Percentiles rank a stretch among this genome's conserved stretches.
phyloP scores from a whole-genome alignment of 148 eudicot genomes.

The Vaccinium macrocarpon region DNA sequence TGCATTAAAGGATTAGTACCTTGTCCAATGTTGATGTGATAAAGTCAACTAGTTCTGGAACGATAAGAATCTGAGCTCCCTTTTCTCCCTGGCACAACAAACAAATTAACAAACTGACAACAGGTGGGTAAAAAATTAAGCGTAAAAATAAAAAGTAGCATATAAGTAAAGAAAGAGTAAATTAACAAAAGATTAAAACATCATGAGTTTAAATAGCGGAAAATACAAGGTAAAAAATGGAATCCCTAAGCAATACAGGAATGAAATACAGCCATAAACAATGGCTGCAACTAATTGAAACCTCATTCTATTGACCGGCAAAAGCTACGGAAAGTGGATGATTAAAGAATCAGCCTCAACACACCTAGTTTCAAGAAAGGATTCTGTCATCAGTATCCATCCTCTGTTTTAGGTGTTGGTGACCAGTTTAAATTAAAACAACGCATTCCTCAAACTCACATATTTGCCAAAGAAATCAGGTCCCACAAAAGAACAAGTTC shows the following conservation, averaged over 20 bases:
- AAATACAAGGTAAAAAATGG: not conserved
- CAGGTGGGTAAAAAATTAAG: not conserved
- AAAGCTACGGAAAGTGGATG: not conserved
- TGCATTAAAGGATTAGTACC: constrained; percentile 38
- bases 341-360: not conserved
- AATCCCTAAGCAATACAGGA: not conserved
- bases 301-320: not conserved
- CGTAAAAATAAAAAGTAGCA: not conserved
- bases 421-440: not conserved
- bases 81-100: constrained; percentile 66
- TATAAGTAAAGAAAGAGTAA: not conserved
- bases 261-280: not conserved
- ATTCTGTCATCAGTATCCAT: not conserved
- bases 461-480: not conserved
- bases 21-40: constrained; percentile 68
- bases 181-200: not conserved
- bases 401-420: not conserved
- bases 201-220: not conserved
- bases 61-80: constrained; percentile 88
- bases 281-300: not conserved
- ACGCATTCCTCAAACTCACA: not conserved
- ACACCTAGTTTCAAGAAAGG: constrained; percentile 3
- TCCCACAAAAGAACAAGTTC: not conserved
- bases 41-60: constrained; percentile 86
- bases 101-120: not conserved